Conservation (phyloP, 164 flowering plant species). For the Nymphaea colorata region DNA sequence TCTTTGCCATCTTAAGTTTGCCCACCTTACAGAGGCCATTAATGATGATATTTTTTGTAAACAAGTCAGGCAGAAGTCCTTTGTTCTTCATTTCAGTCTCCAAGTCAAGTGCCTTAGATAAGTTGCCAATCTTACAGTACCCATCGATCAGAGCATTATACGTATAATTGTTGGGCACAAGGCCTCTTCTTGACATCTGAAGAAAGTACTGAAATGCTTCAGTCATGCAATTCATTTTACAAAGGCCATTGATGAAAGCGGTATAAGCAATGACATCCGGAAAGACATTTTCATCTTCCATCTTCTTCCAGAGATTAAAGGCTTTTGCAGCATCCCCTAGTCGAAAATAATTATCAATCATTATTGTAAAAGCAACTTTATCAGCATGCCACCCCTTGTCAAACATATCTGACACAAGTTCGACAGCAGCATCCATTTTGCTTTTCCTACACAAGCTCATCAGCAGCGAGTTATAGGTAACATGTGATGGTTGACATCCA, state of each 20-base stretch:
- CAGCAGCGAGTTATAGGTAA: conserved; percentile 65
- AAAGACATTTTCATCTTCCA: conserved; percentile 41
- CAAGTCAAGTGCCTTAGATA: conserved; percentile 53
- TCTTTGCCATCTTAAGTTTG: conserved; percentile 49
- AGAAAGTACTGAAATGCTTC: conserved; percentile 47
- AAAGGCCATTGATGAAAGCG: conserved; percentile 74
- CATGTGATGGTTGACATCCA: conserved; percentile 55
- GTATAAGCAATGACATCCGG: conserved; percentile 84
- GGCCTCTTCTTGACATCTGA: conserved; percentile 53
- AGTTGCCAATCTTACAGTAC: conserved; percentile 40
- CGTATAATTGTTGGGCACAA: conserved; percentile 69
- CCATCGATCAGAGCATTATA: conserved; percentile 84
- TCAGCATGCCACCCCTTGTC: conserved; percentile 50
- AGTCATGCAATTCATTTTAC: conserved; percentile 48
- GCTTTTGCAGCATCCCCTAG: conserved; percentile 49
- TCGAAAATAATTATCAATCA: conserved; percentile 64
- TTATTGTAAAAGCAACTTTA: conserved; percentile 57
- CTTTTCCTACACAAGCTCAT: conserved; percentile 54
- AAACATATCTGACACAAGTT: conserved; percentile 48
- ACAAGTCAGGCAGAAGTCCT: conserved; percentile 71
- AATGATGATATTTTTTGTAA: conserved; percentile 67
- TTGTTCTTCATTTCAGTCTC: conserved; percentile 59
- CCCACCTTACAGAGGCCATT: conserved; percentile 68
- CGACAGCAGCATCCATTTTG: conserved; percentile 45
- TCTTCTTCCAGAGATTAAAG: conserved; percentile 50